Conservation (phyloP, 331 rosid genomes). For the Acacia concinna region DNA sequence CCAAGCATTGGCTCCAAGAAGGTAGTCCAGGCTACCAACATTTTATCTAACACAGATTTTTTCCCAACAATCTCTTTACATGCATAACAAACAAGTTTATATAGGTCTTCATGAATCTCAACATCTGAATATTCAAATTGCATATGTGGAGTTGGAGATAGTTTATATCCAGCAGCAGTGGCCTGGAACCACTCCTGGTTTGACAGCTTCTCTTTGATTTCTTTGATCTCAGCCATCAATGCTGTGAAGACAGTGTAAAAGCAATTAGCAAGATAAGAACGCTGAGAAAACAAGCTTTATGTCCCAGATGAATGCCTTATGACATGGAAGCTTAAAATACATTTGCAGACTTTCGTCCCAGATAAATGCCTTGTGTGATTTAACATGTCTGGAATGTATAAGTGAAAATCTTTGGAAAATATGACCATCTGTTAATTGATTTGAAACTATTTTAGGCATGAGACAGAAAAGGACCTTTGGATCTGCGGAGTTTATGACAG, state of each 20-base stretch:
- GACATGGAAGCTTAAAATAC: not conserved
- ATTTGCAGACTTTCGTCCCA: no score
- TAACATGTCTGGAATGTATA: no score
- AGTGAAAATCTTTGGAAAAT: no score
- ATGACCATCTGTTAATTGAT: not conserved
- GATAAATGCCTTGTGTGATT: no score
- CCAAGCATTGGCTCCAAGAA: slow-evolving; percentile 79
- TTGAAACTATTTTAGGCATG: slow-evolving; percentile 3
- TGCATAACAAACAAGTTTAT: slow-evolving; percentile 70
- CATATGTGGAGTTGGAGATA: slow-evolving; percentile 61
- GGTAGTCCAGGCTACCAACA: slow-evolving; percentile 65
- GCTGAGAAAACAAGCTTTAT: not conserved
- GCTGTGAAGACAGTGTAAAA: slow-evolving; percentile 43
- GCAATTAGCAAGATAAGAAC: slow-evolving; percentile 13
- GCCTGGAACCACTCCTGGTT: slow-evolving; percentile 65
- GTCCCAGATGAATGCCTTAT: not conserved
- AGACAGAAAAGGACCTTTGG: not conserved
- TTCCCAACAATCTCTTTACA: slow-evolving; percentile 67
- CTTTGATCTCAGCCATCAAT: slow-evolving; percentile 78
- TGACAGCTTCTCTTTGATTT: slow-evolving; percentile 69
- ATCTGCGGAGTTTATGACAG: not conserved
- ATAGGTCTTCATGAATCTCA: slow-evolving; percentile 73
- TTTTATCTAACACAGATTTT: slow-evolving; percentile 60
- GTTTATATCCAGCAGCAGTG: slow-evolving; percentile 70
- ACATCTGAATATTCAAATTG: slow-evolving; percentile 64